Evolutionary conservation across 2,329 filamentous ascomycete genomes (phyloP).

Genomic region (Bipolaris oryzae): DNA sequence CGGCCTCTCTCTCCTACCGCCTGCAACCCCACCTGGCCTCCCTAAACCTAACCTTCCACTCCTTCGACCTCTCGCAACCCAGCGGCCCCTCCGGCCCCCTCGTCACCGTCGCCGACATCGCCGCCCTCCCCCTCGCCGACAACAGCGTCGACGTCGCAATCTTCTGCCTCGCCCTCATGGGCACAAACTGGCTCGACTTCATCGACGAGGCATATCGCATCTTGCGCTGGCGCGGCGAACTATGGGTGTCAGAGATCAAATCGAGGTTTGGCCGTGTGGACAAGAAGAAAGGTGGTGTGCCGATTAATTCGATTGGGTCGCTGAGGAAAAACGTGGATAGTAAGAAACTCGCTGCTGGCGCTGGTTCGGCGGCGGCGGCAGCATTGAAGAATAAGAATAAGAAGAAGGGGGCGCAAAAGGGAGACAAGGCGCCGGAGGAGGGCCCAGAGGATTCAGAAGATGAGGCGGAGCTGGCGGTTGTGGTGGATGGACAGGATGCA

Average conservation of each 20-base stretch:
- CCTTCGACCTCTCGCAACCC: constrained; percentile 84
- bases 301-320: constrained; percentile 69
- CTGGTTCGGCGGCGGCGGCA: neutral
- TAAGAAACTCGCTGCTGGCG: neutral
- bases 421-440: constrained; percentile 54
- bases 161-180: constrained; percentile 97
- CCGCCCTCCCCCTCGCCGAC: constrained; percentile 76
- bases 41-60: constrained; percentile 75
- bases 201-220: constrained; percentile 94
- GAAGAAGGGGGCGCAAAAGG: constrained; percentile 49
- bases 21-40: constrained; percentile 68
- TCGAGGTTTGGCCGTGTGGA: constrained; percentile 76
- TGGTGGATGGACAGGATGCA: constrained; percentile 71
- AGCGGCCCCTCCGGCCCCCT: constrained; percentile 72
- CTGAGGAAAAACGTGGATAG: constrained; percentile 36
- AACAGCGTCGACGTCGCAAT: constrained; percentile 83
- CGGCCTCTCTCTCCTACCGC: constrained; percentile 77
- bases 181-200: constrained; percentile 97
- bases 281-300: constrained; percentile 55
- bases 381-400: constrained; percentile 22
- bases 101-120: constrained; percentile 88
- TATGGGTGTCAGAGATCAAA: constrained; percentile 98
- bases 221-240: constrained; percentile 90
- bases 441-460: constrained; percentile 57
- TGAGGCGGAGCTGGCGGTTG: constrained; percentile 65